phyloP scores from a whole-genome alignment of 2,329 filamentous ascomycete genomes.

The Cadophora malorum region DNA sequence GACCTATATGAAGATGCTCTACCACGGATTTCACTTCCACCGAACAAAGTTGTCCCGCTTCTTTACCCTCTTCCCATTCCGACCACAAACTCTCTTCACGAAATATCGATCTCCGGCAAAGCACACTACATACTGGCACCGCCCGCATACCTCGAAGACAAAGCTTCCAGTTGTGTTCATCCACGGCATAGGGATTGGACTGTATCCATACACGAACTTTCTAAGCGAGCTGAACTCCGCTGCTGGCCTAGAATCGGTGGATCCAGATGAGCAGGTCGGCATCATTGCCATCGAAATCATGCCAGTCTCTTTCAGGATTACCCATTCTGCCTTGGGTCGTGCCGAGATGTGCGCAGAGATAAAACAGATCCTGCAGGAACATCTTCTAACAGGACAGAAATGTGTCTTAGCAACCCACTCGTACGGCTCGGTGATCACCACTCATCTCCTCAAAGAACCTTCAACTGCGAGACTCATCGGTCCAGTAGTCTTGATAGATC shows the following conservation, averaged over 20 bases:
- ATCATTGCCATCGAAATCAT: slow-evolving; percentile 65
- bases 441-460: slow-evolving; percentile 58
- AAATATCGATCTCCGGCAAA: slow-evolving; percentile 54
- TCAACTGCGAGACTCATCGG: slow-evolving; percentile 52
- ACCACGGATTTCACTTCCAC: slow-evolving; percentile 55
- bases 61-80: slow-evolving; percentile 59
- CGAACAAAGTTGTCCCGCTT: slow-evolving; percentile 51
- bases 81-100: slow-evolving; percentile 55
- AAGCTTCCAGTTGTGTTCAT: slow-evolving; percentile 65
- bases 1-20: slow-evolving; percentile 47
- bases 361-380: slow-evolving; percentile 55
- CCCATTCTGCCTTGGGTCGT: slow-evolving; percentile 53
- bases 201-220: slow-evolving; percentile 63
- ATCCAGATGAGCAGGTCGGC: slow-evolving; percentile 57
- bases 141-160: slow-evolving; percentile 63
- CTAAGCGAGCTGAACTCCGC: slow-evolving; percentile 56
- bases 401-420: slow-evolving; percentile 61
- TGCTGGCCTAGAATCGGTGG: slow-evolving; percentile 40
- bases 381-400: slow-evolving; percentile 53
- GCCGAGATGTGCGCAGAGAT: slow-evolving; percentile 60
- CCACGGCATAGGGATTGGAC: slow-evolving; percentile 67
- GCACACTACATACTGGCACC: slow-evolving; percentile 64
- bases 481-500: slow-evolving; percentile 62
- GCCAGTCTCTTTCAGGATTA: slow-evolving; percentile 63
- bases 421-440: slow-evolving; percentile 60